Base-by-base conservation (phyloP, 1,284 basidiomycete species). In the Cryptococcus sp. region DNA sequence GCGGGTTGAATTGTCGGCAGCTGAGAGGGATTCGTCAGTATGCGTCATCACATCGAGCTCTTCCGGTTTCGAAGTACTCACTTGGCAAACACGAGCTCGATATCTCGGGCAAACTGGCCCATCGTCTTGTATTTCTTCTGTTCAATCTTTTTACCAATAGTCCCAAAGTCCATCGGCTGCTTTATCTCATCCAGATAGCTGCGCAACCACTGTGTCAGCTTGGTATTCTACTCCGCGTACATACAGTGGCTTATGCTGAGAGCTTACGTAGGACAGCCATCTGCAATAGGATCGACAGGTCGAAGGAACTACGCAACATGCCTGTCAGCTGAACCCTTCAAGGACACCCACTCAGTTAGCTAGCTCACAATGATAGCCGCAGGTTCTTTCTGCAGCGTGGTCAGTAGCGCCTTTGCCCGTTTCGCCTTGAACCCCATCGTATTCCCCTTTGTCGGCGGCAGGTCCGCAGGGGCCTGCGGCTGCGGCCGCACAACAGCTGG, bases 151-250 rank as follows among this genome's bases (percentile, higher is more conserved):
- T 80, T 80, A 37, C 77, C 75, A 70, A 98, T 90, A 11, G 94
- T 96, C 11, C 85, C 85, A 54, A 98, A 86, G 77, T 98, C 94
- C 92, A 98, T 98, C 6, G 96, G 96, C 61, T 88, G 78, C 63
- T 84, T 80, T 72, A 99, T 97, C 78, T 98, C 96, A 11, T 96
- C 85, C 57, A 89, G 85, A 74, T 98, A 98, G 16, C 91, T 94
- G 64, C 9, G 20, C 15, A 23, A 8, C 7, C 63, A 36, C 40
- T 47, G 24, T 50, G 56, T 44, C 36, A 52, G 62, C 33, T n/a
- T 16, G 37, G 11, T 2, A 20, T 39, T 38, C 6, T 21, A n/a
- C 24, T 38, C 15, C 15, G 4, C 24, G 13, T 4, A 37, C 11
- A 15, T 3, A 16, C 36, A 49, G 28, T 33, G 28, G 4, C 9